Base-by-base conservation (phyloP, 148 eudicot genomes). In the Rhododendron henanense region DNA sequence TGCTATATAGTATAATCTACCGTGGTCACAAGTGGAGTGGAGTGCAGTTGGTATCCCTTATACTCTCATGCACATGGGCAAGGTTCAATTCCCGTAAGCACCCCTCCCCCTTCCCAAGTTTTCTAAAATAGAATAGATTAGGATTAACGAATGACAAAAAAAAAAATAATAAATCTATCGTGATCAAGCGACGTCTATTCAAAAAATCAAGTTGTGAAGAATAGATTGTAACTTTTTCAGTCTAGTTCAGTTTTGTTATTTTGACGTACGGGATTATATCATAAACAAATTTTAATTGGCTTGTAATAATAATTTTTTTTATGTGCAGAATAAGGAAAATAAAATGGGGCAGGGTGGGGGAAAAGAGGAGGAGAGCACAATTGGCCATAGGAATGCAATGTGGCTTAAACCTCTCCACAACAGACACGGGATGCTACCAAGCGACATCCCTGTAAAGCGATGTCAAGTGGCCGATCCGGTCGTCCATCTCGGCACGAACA, bases 391-490 rank as follows among this genome's bases (percentile, higher is more conserved):
- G 9, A 8, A n/a, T 77, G 79, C 83, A 76, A 84, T 78, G 89
- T 91, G 90, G 92, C 88, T 89, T 41, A 81, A 78, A 79, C 86
- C 85, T 74, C 82, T 87, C 89, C 90, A 89, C 92, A 81, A 8
- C 86, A 0, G 44, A 41, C 7, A 41, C 6, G 44, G 7, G 44
- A 6, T 31, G 39, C 15, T 41, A 41, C 44, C 7, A 5, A 41
- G 6, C 7, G 44, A 5, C 7, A 41, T 41, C 0, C 7, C 1
- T 41, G 1, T 41, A 41, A 41, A 41, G 8, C 6, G 1, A 0
- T 41, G 45, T 5, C 8, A 41, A 41, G 45, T 1, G 45, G 6
- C 1, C 44, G 44, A 41, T 41, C 6, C 45, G 1, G 8, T 0
- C 1, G 1, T 41, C 6, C 45, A 41, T 41, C 45, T 41, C 7